Evolutionary conservation across 768 basidiomycete genomes (phyloP).

Genomic region (Mycena amicta): DNA sequence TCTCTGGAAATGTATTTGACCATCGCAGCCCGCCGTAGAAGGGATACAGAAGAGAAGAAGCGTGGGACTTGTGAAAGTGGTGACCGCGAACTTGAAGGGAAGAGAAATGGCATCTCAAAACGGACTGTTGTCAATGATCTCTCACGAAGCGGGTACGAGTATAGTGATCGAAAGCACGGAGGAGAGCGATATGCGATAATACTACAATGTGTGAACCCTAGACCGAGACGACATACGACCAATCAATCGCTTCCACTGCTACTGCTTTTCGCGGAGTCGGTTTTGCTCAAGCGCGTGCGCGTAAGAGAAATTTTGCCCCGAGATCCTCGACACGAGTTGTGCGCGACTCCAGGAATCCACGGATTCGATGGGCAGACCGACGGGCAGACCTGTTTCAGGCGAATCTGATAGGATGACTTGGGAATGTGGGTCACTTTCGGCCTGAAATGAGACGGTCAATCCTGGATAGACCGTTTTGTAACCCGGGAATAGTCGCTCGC

Average conservation of each 20-base stretch:
- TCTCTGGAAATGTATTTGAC: slow-evolving; percentile 43
- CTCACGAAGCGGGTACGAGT: no score
- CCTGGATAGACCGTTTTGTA: not conserved
- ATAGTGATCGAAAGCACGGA: no score
- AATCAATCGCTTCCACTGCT: no score
- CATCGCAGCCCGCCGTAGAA: slow-evolving; percentile 22
- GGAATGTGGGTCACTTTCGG: not conserved
- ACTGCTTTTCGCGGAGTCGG: no score
- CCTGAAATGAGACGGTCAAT: not conserved
- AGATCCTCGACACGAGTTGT: not conserved
- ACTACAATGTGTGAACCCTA: no score
- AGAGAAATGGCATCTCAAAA: no score
- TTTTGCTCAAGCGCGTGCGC: no score
- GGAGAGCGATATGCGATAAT: no score
- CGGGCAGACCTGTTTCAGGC: not conserved
- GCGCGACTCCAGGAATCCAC: not conserved
- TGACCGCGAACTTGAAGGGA: no score
- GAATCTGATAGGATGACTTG: not conserved
- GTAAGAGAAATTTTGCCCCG: not conserved
- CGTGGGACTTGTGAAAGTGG: not conserved
- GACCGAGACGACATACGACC: no score
- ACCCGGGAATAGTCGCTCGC: not conserved
- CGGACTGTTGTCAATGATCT: not conserved
- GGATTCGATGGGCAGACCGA: not conserved
- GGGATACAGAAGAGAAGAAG: not conserved